phyloP scores from a whole-genome alignment of 2,329 filamentous ascomycete species.

The Scedosporium apiospermum region DNA sequence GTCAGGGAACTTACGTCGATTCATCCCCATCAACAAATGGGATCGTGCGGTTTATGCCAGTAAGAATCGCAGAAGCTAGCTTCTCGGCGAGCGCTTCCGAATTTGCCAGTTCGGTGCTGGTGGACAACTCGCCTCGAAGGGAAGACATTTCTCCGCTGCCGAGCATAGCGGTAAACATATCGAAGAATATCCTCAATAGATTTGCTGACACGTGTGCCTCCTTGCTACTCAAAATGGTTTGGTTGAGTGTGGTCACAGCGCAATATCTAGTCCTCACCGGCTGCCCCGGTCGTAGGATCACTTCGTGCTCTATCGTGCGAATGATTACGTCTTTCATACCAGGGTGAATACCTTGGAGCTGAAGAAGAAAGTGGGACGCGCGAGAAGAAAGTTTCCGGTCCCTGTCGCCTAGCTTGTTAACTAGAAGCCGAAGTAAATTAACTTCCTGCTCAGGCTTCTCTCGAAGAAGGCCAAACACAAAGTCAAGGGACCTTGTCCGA shows the following conservation, averaged over 20 bases:
- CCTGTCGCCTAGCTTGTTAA: constrained; percentile 94
- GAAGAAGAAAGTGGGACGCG: constrained; percentile 86
- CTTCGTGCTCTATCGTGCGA: constrained; percentile 74
- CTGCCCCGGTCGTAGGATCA: constrained; percentile 80
- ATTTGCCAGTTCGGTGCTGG: constrained; percentile 51
- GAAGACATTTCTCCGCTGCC: constrained; percentile 45
- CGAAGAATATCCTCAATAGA: constrained; percentile 85
- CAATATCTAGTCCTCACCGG: constrained; percentile 88
- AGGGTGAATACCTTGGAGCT: constrained; percentile 80
- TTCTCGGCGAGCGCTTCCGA: constrained; percentile 51
- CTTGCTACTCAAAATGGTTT: constrained; percentile 80
- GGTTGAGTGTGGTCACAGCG: constrained; percentile 91
- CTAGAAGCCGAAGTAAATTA: constrained; percentile 79
- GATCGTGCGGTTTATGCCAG: constrained; percentile 90
- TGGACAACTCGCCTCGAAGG: constrained; percentile 9
- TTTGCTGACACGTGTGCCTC: constrained; percentile 74
- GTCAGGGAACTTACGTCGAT: constrained; percentile 45
- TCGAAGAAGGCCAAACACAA: constrained; percentile 82
- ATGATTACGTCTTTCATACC: constrained; percentile 90
- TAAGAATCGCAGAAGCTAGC: constrained; percentile 81
- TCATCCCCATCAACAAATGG: constrained; percentile 82
- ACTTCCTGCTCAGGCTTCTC: constrained; percentile 97
- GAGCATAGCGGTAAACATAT: constrained; percentile 72
- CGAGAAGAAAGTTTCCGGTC: constrained; percentile 93
- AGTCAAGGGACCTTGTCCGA: constrained; percentile 76